Percentiles rank a stretch among this genome's conserved stretches.
Evolutionary conservation across 306 rosid genomes (phyloP).

Genomic region (Gleditsia sinensis): DNA sequence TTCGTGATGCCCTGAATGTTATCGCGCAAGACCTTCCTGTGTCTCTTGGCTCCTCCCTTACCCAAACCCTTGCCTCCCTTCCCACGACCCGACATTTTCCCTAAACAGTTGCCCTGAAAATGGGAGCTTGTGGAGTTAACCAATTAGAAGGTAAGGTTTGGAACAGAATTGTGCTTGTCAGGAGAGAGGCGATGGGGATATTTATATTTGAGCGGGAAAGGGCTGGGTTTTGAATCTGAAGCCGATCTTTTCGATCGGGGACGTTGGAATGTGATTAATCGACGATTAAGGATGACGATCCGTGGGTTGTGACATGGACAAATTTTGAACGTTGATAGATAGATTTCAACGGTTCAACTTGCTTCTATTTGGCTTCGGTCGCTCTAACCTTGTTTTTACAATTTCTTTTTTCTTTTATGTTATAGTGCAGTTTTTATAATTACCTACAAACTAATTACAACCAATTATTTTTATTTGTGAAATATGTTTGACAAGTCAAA

Average conservation of each 20-base stretch:
- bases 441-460: too few relatives aligned
- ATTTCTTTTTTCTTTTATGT: too few relatives aligned
- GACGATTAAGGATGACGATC: not conserved
- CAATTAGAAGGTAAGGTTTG: not conserved
- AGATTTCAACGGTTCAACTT: not conserved
- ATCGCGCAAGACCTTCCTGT: not conserved
- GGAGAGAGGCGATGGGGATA: not conserved
- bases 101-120: not conserved
- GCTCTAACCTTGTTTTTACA: not conserved
- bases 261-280: not conserved
- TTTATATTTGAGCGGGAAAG: not conserved
- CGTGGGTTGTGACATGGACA: not conserved
- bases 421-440: too few relatives aligned
- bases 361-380: not conserved
- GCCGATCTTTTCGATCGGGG: not conserved
- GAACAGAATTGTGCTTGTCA: too few relatives aligned
- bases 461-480: too few relatives aligned
- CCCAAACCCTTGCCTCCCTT: not conserved
- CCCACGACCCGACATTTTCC: not conserved
- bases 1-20: not conserved
- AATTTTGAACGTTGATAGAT: not conserved
- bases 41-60: slow-evolving; percentile 3
- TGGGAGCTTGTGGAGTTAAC: not conserved
- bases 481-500: too few relatives aligned
- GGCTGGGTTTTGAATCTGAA: not conserved